Evolutionary conservation across 2,329 filamentous ascomycete genomes (phyloP).

Genomic region (Xylariaceae sp.): DNA sequence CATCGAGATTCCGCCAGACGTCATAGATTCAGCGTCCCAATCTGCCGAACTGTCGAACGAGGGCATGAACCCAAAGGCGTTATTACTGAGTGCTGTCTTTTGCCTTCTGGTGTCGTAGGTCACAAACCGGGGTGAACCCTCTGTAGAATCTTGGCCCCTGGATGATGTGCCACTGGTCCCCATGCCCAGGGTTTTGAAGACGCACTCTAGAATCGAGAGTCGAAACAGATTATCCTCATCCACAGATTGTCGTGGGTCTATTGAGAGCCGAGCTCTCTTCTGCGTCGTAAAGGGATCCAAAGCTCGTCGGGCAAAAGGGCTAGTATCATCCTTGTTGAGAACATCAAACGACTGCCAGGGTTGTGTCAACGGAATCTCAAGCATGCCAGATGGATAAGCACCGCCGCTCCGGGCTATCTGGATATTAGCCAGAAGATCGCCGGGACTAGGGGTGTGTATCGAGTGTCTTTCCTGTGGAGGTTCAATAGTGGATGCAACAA

Average conservation of each 20-base stretch:
- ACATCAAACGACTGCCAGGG: conserved; percentile 31
- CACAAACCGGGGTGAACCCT: conserved; percentile 78
- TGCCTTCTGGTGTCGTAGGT: conserved; percentile 79
- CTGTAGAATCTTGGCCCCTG: conserved; percentile 68
- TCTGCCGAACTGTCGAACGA: conserved; percentile 73
- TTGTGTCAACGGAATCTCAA: conserved; percentile 29
- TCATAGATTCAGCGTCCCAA: conserved; percentile 81
- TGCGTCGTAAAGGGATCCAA: conserved; percentile 57
- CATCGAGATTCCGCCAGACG: conserved; percentile 63
- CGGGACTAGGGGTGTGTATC: conserved; percentile 57
- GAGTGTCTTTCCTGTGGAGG: conserved; percentile 41
- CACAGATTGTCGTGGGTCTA: conserved; percentile 72
- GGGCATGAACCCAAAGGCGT: conserved; percentile 89
- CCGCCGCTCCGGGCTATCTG: conserved; percentile 62
- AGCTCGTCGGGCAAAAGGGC: conserved; percentile 47
- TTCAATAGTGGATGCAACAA: conserved; percentile 39
- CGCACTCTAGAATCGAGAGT: conserved; percentile 86
- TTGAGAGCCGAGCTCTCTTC: conserved; percentile 45
- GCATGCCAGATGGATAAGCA: conserved; percentile 37
- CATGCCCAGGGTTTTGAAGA: conserved; percentile 89
- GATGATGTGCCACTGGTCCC: conserved; percentile 62
- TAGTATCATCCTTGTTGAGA: conserved; percentile 37
- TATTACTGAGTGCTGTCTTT: conserved; percentile 71
- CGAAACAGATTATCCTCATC: conserved; percentile 89
- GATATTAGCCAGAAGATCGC: conserved; percentile 76